Percentiles rank a stretch among this genome's conserved stretches.
phyloP scores from a whole-genome alignment of 495 filamentous ascomycete species.

The Neurospora tetraspora region DNA sequence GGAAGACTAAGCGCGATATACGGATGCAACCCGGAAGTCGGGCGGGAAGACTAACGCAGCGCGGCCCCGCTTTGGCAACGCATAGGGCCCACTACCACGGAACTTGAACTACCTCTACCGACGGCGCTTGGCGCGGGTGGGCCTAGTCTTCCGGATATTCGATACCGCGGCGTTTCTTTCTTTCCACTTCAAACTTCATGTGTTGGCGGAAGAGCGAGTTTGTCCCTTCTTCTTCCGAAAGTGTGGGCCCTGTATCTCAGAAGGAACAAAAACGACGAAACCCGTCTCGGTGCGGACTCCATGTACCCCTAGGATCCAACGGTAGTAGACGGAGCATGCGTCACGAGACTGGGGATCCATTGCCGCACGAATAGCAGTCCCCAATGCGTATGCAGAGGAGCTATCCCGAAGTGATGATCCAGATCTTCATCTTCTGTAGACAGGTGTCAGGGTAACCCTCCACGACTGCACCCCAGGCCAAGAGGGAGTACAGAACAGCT shows the following conservation, averaged over 20 bases:
- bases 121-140: no score
- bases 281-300: neutral
- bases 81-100: no score
- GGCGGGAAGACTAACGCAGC: neutral
- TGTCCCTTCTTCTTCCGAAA: neutral
- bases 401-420: neutral
- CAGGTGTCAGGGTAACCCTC: neutral
- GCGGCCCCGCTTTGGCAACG: no score
- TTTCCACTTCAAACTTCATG: neutral
- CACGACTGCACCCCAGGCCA: neutral
- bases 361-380: neutral
- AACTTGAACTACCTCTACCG: no score
- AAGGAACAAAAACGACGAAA: neutral
- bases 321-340: neutral
- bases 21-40: neutral
- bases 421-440: neutral
- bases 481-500: neutral
- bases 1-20: neutral
- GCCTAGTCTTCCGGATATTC: no score
- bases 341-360: neutral
- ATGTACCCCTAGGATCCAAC: neutral
- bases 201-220: neutral
- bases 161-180: no score
- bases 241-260: no score
- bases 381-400: neutral